phyloP scores from a whole-genome alignment of 495 filamentous ascomycete species.

The Oleoguttula mirabilis region DNA sequence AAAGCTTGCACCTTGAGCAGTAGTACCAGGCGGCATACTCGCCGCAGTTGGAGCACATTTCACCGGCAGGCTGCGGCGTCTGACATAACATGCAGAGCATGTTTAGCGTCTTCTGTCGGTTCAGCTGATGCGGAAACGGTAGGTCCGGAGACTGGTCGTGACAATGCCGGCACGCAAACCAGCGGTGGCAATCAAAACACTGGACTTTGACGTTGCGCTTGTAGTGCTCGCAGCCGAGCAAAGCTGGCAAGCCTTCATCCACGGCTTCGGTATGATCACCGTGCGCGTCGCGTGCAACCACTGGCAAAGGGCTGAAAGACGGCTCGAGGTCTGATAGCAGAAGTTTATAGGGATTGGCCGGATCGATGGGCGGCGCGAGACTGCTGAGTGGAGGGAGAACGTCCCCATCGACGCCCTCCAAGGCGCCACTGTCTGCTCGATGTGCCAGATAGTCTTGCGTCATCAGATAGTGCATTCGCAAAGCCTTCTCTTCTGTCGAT shows the following conservation, averaged over 20 bases:
- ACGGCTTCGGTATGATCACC: conserved; percentile 36
- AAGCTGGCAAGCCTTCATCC: conserved; percentile 31
- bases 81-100: conserved; percentile 98
- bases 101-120: conserved; percentile 72
- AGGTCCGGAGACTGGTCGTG: conserved; percentile 72
- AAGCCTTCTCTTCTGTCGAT: conserved; percentile 64
- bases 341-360: conserved; percentile 52
- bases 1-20: conserved; percentile 87
- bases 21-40: conserved; percentile 81
- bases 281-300: conserved; percentile 33
- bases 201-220: conserved; percentile 91
- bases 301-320: conserved; percentile 45
- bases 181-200: conserved; percentile 75
- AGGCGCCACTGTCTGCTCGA: conserved; percentile 3
- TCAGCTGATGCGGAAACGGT: conserved; percentile 47
- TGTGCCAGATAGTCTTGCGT: conserved; percentile 54
- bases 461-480: conserved; percentile 70
- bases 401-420: conserved; percentile 8
- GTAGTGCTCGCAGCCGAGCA: conserved; percentile 82
- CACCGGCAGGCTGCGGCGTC: conserved; percentile 67
- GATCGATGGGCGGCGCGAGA: conserved; percentile 15
- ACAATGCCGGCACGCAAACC: conserved; percentile 94
- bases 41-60: conserved; percentile 64
- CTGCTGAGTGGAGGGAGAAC: too few species aligned
- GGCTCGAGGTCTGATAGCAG: conserved; percentile 58